Conservation (phyloP, 805 yeast genomes). For the Saturnispora galanensis region DNA sequence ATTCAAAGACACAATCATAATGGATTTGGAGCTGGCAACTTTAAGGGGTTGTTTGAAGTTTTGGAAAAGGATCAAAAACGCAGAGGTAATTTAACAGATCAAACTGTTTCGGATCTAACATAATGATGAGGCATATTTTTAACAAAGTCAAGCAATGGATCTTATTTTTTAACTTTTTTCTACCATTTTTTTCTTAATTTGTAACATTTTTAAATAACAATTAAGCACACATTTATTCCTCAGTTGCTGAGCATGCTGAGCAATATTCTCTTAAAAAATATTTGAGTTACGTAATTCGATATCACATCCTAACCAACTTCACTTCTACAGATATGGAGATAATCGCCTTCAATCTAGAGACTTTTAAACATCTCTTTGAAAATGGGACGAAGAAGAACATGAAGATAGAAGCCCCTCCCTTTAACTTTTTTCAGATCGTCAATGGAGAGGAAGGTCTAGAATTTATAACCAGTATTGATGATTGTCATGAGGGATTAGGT, state of each 20-base stretch:
- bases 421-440: background rate
- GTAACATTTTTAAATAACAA: no score
- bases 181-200: no score
- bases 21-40: slow-evolving; percentile 88
- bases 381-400: background rate
- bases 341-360: background rate
- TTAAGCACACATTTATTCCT: background rate
- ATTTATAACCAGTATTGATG: background rate
- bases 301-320: background rate
- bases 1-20: slow-evolving; percentile 72
- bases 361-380: background rate
- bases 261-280: background rate
- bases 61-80: slow-evolving; percentile 66
- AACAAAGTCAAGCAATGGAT: no score
- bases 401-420: background rate
- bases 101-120: slow-evolving; percentile 5
- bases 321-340: background rate
- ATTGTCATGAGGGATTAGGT: background rate
- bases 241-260: background rate
- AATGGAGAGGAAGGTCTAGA: background rate
- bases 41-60: slow-evolving; percentile 70
- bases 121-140: background rate
- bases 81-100: slow-evolving; percentile 50
- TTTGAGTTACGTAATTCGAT: background rate
- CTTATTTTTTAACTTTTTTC: no score